phyloP scores from a whole-genome alignment of 1,284 basidiomycete species.

The Fomitopsis betulina region DNA sequence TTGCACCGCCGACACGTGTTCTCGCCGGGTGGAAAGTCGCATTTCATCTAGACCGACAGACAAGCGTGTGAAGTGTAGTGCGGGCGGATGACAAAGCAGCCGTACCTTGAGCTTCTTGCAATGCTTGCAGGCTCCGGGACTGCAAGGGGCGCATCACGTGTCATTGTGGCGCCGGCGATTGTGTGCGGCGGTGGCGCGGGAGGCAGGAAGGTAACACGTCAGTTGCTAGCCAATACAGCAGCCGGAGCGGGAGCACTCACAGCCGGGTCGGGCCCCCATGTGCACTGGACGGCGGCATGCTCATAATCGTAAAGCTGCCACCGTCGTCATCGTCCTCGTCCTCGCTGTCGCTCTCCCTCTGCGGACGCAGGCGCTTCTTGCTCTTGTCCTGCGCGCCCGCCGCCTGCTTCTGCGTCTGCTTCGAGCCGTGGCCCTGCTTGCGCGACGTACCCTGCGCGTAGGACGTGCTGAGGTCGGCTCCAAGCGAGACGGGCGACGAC shows the following conservation, averaged over 20 bases:
- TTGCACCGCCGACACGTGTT: constrained; percentile 72
- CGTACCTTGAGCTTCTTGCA: constrained; percentile 82
- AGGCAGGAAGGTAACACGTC: not conserved
- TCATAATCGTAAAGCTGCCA: constrained; percentile 13
- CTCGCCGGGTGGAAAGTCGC: constrained; percentile 64
- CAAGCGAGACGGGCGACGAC: constrained; percentile 5
- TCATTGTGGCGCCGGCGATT: constrained; percentile 1
- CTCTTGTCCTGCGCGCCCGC: constrained; percentile 4
- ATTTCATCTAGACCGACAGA: constrained; percentile 59
- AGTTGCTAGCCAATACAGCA: not conserved
- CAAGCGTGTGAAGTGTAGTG: not conserved
- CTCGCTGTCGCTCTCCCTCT: constrained; percentile 18
- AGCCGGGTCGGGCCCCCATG: constrained; percentile 17
- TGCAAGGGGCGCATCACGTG: constrained; percentile 23
- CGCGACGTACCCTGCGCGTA: not conserved
- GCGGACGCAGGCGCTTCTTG: constrained; percentile 11
- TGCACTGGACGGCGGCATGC: constrained; percentile 16
- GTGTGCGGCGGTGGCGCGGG: not conserved
- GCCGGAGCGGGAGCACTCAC: constrained; percentile 12
- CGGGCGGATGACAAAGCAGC: constrained; percentile 10
- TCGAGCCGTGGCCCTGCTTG: not conserved
- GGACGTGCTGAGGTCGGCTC: constrained; percentile 9
- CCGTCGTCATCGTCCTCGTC: constrained; percentile 17
- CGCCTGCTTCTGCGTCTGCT: not conserved
- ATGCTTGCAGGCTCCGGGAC: constrained; percentile 74